Evolutionary conservation across 1,284 basidiomycete species (phyloP).

Genomic region (Ganoderma lingzhi): DNA sequence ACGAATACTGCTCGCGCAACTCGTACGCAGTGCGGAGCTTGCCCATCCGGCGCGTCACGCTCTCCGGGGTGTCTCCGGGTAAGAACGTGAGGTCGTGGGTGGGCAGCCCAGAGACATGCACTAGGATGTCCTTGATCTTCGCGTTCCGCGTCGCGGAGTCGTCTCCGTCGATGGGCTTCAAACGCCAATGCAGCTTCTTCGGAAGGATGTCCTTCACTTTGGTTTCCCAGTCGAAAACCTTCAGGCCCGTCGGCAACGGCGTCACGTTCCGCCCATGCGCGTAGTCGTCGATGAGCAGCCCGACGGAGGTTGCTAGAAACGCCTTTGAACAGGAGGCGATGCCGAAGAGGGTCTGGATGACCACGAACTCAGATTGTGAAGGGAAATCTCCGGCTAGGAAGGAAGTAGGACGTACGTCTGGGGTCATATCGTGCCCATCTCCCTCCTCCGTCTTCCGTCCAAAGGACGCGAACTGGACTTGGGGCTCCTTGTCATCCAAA

Average conservation of each 20-base stretch:
- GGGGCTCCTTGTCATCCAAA: conserved; percentile 18
- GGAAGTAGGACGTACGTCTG: conserved; percentile 34
- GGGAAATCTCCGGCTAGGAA: no score
- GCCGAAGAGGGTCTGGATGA: conserved; percentile 46
- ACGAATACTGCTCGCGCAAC: conserved; percentile 49
- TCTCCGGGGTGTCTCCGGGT: conserved; percentile 38
- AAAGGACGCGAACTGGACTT: conserved; percentile 24
- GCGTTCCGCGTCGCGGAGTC: conserved; percentile 45
- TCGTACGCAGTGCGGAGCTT: conserved; percentile 48
- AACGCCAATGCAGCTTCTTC: conserved; percentile 47
- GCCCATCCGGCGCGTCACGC: conserved; percentile 41
- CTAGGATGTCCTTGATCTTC: conserved; percentile 44
- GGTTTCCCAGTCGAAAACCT: conserved; percentile 40
- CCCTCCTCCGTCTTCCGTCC: conserved; percentile 41
- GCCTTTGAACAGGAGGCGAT: conserved; percentile 55
- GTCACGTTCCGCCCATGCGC: conserved; percentile 31
- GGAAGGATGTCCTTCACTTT: conserved; percentile 50
- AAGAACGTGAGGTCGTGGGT: conserved; percentile 46
- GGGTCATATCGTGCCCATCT: conserved; percentile 33
- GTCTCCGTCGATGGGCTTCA: conserved; percentile 39
- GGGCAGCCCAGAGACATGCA: conserved; percentile 32
- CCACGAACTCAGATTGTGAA: no score
- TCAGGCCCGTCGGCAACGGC: conserved; percentile 23
- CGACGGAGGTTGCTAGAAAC: conserved; percentile 44
- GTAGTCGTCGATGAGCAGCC: conserved; percentile 41